A percentile compares a stretch with the other conserved stretches of the same genome.
Conservation (phyloP, 129 eudicot genomes). For the Cynara cardunculus region DNA sequence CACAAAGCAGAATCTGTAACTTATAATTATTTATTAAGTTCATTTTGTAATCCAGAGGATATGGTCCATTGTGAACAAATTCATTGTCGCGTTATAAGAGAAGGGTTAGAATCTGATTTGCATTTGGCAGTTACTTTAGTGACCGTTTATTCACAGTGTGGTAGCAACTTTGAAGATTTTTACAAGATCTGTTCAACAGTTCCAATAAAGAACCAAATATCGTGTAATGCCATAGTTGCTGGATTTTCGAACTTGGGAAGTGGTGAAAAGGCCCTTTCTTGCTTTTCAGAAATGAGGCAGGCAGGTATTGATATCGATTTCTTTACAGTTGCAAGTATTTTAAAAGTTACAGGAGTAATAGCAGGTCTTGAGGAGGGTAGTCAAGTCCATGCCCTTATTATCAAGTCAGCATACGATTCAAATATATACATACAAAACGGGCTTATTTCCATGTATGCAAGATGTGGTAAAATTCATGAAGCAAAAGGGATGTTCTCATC, state of each 20-base stretch:
- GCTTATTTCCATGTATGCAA: conserved; percentile 68
- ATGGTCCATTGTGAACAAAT: conserved; percentile 40
- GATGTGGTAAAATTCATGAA: conserved; percentile 43
- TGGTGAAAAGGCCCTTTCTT: conserved; percentile 38
- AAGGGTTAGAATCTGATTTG: conserved; percentile 46
- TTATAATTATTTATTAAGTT: conserved; percentile 52
- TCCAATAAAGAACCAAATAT: conserved; percentile 40
- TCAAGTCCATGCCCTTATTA: conserved; percentile 43
- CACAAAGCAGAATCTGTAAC: conserved; percentile 36
- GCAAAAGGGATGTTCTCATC: conserved; percentile 41
- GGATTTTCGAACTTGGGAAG: conserved; percentile 56
- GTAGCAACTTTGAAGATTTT: conserved; percentile 38
- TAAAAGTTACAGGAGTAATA: conserved; percentile 42
- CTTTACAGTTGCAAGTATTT: conserved; percentile 45
- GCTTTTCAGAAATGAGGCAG: conserved; percentile 50
- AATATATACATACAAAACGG: conserved; percentile 47
- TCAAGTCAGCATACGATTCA: conserved; percentile 37
- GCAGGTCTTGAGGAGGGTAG: conserved; percentile 44
- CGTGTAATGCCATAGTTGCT: conserved; percentile 62
- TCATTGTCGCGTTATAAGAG: conserved; percentile 39
- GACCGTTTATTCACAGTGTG: conserved; percentile 44
- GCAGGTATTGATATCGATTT: conserved; percentile 40
- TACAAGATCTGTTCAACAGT: conserved; percentile 38
- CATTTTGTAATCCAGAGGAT: conserved; percentile 33
- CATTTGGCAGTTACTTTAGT: conserved; percentile 42